Conservation (phyloP, 805 yeast species). For the Metschnikowia proteae region DNA sequence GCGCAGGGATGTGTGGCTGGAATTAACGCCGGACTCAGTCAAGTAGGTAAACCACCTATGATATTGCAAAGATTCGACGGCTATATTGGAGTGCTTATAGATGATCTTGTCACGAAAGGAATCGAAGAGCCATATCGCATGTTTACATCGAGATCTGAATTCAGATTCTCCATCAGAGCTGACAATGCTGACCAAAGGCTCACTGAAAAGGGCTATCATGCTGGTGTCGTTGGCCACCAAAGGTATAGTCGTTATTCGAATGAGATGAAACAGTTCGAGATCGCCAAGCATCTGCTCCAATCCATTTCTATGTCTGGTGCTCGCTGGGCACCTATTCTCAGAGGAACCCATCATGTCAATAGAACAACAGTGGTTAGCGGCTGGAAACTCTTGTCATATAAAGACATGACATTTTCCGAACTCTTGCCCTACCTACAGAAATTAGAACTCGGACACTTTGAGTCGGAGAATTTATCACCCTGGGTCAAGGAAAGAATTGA, state of each 20-base stretch:
- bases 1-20: constrained; percentile 97
- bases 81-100: constrained; percentile 86
- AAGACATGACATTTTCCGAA: constrained; percentile 33
- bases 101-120: constrained; percentile 92
- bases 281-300: constrained; percentile 44
- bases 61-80: constrained; percentile 74
- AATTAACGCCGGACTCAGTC: constrained; percentile 78
- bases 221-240: constrained; percentile 62
- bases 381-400: constrained; percentile 65
- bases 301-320: constrained; percentile 47
- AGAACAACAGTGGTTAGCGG: constrained; percentile 44
- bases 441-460: constrained; percentile 21
- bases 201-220: constrained; percentile 60
- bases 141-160: constrained; percentile 96
- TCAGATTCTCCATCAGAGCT: constrained; percentile 81
- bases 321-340: constrained; percentile 58
- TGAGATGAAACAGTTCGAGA: constrained; percentile 45
- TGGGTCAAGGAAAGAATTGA: constrained; percentile 59
- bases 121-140: constrained; percentile 96
- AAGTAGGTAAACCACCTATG: constrained; percentile 41
- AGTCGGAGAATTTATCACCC: constrained; percentile 21
- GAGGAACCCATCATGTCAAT: constrained; percentile 46
- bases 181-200: constrained; percentile 91
- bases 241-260: constrained; percentile 49
- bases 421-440: constrained; percentile 27